Base-by-base conservation (phyloP, 148 eudicot genomes). In the Simmondsia chinensis region DNA sequence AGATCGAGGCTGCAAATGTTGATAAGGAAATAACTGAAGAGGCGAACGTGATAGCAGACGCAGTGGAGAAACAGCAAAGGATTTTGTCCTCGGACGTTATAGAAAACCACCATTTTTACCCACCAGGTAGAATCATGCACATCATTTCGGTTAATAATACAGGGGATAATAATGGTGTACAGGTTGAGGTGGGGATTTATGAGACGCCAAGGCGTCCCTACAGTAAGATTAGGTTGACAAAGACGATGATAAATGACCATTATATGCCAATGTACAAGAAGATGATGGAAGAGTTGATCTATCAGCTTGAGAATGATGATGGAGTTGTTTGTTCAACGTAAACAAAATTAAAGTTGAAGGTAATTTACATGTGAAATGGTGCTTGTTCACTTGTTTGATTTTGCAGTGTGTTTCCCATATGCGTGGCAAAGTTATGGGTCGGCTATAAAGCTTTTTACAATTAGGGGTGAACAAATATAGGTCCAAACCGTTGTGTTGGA, bases 211-310 rank as follows among this genome's bases (percentile, higher is more conserved):
- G 97, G 54, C 68, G 85, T 34, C 57, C 82, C 70, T 85, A 89
- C 43, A 79, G 78, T 70, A 89, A 89, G 63, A 77, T 89, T 25
- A 71, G 95, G 12, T 59, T 89, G 52, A 79, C 95, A 9, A 81
- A 63, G 67, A 85, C 83, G 0, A 85, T 89, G 97, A 74, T 89
- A 24, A 85, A 82, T 33, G 95, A 85, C 65, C 95, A 85, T 63
- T 85, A 79, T 60, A 89, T 85, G 95, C 95, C 97, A 1, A 82
- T 82, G 88, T 85, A 89, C 52, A 89, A 79, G 76, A 82, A 66
- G 60, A 68, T 70, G 78, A 76, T 85, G 74, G 95, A 85, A 56
- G 56, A 55, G 53, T 66, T 89, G 68, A 76, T 89, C 33, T 60
- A 48, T 66, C 76, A 79, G 50, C 68, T 89, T 30, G 94, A 89